These are phyloP conservation scores for Akanthomyces dipterigenus DNA, from an alignment of 2,329 filamentous ascomycete genomes.

Conservation along the genomic window DNA sequence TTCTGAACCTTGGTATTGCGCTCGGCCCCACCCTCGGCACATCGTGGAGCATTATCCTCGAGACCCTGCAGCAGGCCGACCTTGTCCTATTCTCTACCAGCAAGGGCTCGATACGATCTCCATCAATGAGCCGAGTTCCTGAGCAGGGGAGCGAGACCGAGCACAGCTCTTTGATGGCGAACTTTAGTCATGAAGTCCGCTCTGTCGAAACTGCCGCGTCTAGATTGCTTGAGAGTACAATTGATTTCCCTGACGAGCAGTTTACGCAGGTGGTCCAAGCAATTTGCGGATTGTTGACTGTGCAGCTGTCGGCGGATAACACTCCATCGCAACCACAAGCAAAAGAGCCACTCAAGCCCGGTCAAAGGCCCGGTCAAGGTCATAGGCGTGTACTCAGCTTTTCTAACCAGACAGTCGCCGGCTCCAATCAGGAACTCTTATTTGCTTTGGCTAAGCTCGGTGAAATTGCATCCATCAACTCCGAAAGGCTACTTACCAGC, in stretches of 20 bases:
- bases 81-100: slow-evolving; percentile 67
- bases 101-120: slow-evolving; percentile 46
- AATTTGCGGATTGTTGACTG: slow-evolving; percentile 62
- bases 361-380: slow-evolving; percentile 21
- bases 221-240: slow-evolving; percentile 83
- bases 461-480: slow-evolving; percentile 66
- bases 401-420: slow-evolving; percentile 36
- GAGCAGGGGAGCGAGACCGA: slow-evolving; percentile 47
- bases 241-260: slow-evolving; percentile 77
- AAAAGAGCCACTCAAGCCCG: slow-evolving; percentile 5
- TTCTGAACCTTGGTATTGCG: slow-evolving; percentile 93
- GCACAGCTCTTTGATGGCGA: slow-evolving; percentile 46
- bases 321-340: slow-evolving; percentile 14
- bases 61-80: slow-evolving; percentile 88
- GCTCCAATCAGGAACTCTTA: slow-evolving; percentile 54
- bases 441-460: slow-evolving; percentile 68
- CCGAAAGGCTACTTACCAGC: slow-evolving; percentile 64
- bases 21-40: slow-evolving; percentile 78
- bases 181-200: slow-evolving; percentile 73
- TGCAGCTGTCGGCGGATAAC: slow-evolving; percentile 18
- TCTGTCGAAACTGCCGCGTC: slow-evolving; percentile 84
- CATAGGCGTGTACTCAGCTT: slow-evolving; percentile 42
- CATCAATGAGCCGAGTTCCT: slow-evolving; percentile 37
- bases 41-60: slow-evolving; percentile 86
- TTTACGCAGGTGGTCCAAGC: slow-evolving; percentile 74